Evolutionary conservation across 2,329 filamentous ascomycete species (phyloP).

Genomic region (Xylariaceae sp.): DNA sequence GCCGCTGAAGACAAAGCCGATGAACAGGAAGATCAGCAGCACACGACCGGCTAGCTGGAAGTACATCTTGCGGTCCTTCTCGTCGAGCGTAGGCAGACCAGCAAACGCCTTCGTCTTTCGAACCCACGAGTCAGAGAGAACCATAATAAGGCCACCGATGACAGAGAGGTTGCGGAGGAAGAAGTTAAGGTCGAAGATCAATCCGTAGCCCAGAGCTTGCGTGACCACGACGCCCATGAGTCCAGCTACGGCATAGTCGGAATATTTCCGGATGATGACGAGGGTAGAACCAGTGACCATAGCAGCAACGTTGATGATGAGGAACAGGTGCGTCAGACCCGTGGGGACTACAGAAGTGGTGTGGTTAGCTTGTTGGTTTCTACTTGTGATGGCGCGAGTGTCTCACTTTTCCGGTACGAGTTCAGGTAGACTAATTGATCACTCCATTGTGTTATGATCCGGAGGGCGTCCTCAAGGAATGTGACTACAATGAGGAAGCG

Average conservation of each 20-base stretch:
- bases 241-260: slow-evolving; percentile 86
- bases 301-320: slow-evolving; percentile 81
- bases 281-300: slow-evolving; percentile 80
- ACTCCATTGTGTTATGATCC: slow-evolving; percentile 95
- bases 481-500: slow-evolving; percentile 98
- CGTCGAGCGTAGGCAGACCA: slow-evolving; percentile 86
- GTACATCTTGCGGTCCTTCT: slow-evolving; percentile 99
- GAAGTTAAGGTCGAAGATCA: slow-evolving; percentile 99
- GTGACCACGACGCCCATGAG: slow-evolving; percentile 88
- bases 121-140: slow-evolving; percentile 95
- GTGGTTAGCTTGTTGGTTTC: slow-evolving; percentile 17
- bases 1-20: slow-evolving; percentile 94
- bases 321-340: slow-evolving; percentile 88
- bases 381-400: slow-evolving; percentile 3
- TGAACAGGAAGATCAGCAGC: slow-evolving; percentile 93
- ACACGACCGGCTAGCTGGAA: slow-evolving; percentile 96
- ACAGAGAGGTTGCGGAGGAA: slow-evolving; percentile 98
- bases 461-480: slow-evolving; percentile 92
- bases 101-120: slow-evolving; percentile 96
- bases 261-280: slow-evolving; percentile 89
- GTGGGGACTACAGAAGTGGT: slow-evolving; percentile 62
- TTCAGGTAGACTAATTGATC: slow-evolving; percentile 92
- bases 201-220: slow-evolving; percentile 91
- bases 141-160: slow-evolving; percentile 95
- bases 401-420: slow-evolving; percentile 88